These are phyloP conservation scores for Wilcoxina mikolae DNA, from an alignment of 495 filamentous ascomycete species.

Conservation along the genomic window DNA sequence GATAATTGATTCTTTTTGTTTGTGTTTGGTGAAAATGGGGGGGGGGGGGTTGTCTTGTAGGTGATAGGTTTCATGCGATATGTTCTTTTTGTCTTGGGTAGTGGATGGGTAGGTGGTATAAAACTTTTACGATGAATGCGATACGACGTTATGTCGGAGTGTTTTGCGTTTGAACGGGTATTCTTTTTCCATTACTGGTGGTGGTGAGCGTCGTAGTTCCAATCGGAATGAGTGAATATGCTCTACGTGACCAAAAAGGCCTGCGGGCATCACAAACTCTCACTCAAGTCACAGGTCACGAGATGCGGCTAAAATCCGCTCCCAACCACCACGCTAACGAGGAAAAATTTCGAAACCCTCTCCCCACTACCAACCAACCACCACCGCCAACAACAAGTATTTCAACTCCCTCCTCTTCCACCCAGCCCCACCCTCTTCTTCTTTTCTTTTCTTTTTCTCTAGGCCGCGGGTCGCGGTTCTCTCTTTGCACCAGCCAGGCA, in stretches of 20 bases:
- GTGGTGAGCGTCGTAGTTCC: too few species aligned
- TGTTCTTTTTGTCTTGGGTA: background rate
- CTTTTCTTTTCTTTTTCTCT: background rate
- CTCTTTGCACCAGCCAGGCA: background rate
- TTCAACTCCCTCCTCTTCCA: background rate
- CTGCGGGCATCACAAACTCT: constrained; percentile 16
- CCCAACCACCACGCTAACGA: background rate
- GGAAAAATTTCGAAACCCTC: background rate
- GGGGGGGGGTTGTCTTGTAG: too few species aligned
- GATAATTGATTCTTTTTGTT: background rate
- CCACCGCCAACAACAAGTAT: background rate
- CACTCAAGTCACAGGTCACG: background rate
- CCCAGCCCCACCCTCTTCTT: background rate
- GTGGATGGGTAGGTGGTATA: too few species aligned
- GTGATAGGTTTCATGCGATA: too few species aligned
- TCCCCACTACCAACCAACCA: background rate
- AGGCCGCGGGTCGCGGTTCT: constrained; percentile 4
- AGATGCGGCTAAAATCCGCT: background rate
- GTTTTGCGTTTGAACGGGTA: too few species aligned
- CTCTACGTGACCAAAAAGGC: constrained; percentile 7
- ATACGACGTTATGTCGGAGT: too few species aligned
- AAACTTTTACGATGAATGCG: too few species aligned
- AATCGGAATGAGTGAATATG: background rate
- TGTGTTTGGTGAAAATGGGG: background rate
- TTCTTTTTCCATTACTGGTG: too few species aligned